A percentile compares a stretch with the other conserved stretches of the same genome.
These are phyloP conservation scores for Annona cherimola DNA, from an alignment of 164 flowering plant genomes.

Conservation along the genomic window DNA sequence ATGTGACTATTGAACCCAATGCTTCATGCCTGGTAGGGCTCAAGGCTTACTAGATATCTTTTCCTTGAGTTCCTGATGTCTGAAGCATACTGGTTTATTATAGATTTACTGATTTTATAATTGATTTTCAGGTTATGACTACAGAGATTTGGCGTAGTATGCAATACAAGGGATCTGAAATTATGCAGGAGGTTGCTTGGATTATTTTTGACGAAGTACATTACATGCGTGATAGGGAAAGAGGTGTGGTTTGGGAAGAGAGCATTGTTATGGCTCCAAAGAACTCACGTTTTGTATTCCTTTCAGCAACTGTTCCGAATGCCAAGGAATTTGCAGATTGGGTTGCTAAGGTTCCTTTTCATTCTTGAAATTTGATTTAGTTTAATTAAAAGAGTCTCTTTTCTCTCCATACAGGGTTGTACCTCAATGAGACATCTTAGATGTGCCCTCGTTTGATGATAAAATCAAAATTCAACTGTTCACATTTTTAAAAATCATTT, in stretches of 20 bases:
- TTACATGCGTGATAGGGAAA: conserved; percentile 97
- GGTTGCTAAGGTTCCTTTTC: conserved; percentile 84
- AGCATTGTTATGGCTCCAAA: conserved; percentile 99
- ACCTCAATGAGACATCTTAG: too few species aligned
- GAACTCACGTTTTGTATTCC: conserved; percentile 87
- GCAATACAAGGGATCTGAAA: conserved; percentile 96
- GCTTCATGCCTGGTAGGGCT: conserved; percentile 88
- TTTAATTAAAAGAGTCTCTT: not conserved
- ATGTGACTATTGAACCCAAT: conserved; percentile 94
- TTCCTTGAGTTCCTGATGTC: not conserved
- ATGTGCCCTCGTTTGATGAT: too few species aligned
- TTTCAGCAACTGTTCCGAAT: conserved; percentile 98
- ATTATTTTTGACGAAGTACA: conserved; percentile 95
- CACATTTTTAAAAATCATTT: too few species aligned
- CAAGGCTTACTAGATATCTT: not conserved
- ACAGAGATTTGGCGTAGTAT: conserved; percentile 99
- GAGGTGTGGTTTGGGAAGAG: conserved; percentile 99
- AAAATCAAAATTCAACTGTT: too few species aligned
- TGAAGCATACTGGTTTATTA: not conserved
- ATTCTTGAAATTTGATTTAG: conserved; percentile 2
- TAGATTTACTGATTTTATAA: not conserved
- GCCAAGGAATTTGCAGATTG: conserved; percentile 99
- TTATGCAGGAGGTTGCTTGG: conserved; percentile 94
- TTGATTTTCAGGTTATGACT: conserved; percentile 79
- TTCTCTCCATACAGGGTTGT: too few species aligned